A percentile compares a stretch with the other conserved stretches of the same genome.
Evolutionary conservation across 768 basidiomycete species (phyloP).

Genomic region (Lactarius hengduanensis): DNA sequence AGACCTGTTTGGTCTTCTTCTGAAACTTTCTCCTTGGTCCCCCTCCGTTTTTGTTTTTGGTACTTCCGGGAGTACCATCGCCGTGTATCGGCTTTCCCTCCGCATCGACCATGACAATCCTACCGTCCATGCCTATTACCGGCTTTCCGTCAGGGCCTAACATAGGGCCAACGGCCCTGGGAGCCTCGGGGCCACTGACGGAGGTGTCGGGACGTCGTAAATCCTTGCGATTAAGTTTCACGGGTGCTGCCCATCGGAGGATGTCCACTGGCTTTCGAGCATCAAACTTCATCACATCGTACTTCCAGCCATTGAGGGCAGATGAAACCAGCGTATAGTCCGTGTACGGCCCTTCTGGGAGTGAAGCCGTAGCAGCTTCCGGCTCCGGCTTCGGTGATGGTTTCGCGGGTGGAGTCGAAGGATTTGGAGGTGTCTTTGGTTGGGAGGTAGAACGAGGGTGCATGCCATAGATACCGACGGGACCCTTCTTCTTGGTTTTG

Average conservation of each 20-base stretch:
- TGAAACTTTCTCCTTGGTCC: conserved; percentile 67
- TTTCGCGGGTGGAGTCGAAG: conserved; percentile 22
- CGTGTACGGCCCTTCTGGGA: conserved; percentile 66
- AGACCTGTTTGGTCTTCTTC: conserved; percentile 84
- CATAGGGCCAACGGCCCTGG: conserved; percentile 65
- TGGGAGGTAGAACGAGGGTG: conserved; percentile 19
- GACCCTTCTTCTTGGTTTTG: conserved; percentile 26
- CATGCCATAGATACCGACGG: conserved; percentile 19
- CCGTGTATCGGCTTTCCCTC: conserved; percentile 69
- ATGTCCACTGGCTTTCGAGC: conserved; percentile 71
- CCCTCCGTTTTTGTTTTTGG: conserved; percentile 38
- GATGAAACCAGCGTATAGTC: conserved; percentile 82
- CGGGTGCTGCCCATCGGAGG: conserved; percentile 64
- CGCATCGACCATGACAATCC: conserved; percentile 76
- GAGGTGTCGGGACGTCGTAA: conserved; percentile 50
- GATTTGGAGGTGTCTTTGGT: conserved; percentile 18
- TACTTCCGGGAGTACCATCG: conserved; percentile 42
- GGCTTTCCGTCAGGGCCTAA: conserved; percentile 81
- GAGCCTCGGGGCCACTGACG: conserved; percentile 37
- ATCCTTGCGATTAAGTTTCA: conserved; percentile 88
- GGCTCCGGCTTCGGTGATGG: conserved; percentile 22
- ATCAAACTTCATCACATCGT: conserved; percentile 92
- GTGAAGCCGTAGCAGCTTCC: conserved; percentile 27
- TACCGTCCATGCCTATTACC: conserved; percentile 74
- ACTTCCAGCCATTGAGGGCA: conserved; percentile 82